Base-by-base conservation (phyloP, 1,284 basidiomycete genomes). In the Garcileccinum viscosum region DNA sequence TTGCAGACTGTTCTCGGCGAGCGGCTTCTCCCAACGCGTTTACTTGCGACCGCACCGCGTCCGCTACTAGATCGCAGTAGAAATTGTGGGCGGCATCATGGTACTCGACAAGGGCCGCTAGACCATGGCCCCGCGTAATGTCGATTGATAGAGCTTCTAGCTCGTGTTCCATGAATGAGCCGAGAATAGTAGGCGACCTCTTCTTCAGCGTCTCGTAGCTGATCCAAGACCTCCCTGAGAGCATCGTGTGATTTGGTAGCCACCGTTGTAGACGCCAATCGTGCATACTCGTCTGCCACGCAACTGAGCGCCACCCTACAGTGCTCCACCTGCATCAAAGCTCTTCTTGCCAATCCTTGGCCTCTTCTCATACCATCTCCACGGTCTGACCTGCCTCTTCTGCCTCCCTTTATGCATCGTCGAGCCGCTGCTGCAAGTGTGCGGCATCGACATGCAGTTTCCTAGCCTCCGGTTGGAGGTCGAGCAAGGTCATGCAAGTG, bases 271-370 rank as follows among this genome's bases (percentile, higher is more conserved):
- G 85, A 81, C 3, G 86, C 87, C 5, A 93, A 84, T 15, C 81
- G 82, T 6, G 85, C 88, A 74, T 93, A 94, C 72, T 90, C 86
- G 64, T 85, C 79, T 5, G 88, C 87, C 27, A 88, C 85, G 4
- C 81, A 82, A 27, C 76, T 71, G 24, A 93, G 78, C 64, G 87
- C 78, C 11, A 66, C 62, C 27, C 81, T 84, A 70, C 86, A 83
- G 50, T 85, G 83, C 65, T 88, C 85, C 22, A 92, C 80, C 70
- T 87, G 88, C 0, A 75, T 68, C 22, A 89, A 74, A 90, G 82
- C 0, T 78, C 82, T 33, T 84, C 83, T 67, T 89, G 84, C 66
- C 74, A 67, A 64, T 71, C 61, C 60, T 69, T 68, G 24, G 73
- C 67, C 60, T 73, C 75, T 7, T 64, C 67, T 68, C 72, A 76